Base-by-base conservation (phyloP, 1,284 basidiomycete species). In the Inonotus hispidus region DNA sequence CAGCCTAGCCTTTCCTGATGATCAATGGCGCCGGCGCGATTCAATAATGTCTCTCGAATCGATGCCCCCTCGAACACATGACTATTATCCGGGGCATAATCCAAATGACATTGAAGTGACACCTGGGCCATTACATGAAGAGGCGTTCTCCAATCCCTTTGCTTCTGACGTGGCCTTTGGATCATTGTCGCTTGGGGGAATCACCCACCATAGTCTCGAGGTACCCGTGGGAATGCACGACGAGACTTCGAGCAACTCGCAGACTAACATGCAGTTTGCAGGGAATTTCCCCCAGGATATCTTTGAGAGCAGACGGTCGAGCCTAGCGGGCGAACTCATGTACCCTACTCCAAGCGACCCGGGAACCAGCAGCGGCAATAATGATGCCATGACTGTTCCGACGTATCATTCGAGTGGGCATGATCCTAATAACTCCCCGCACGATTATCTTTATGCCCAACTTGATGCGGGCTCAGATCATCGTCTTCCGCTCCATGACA, bases 141-240 rank as follows among this genome's bases (percentile, higher is more conserved):
- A 55, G 21, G 60, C 60, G n/a, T 58, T 62, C 53, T 62, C 61
- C 14, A 62, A 62, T 19, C 61, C 61, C 7, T 59, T 37, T 39
- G 61, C 56, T 11, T 54, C 53, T 3, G 49, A 62, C 27, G 39
- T 62, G 6, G 47, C 23, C 11, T 53, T 62, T 14, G 59, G 53
- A 6, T 6, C 53, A 1, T 10, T 61, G 29, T 56, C 59, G 21
- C 47, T 61, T 14, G 19, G 27, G 11, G 37, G 52, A 2, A 16
- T n/a, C n/a, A 25, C 6, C 14, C 47, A n/a, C 13, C 41, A 37
- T 10, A 10, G 27, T 19, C 21, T 39, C n/a, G 45, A 55, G n/a
- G 38, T 29, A 39, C 37, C 53, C 11, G 5, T n/a, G 41, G 38
- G n/a, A n/a, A 16, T 16, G 16, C 19, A 45, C 14, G 25, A 14